Evolutionary conservation across 139 green algal genomes (phyloP).

Genomic region (Micractinium sp.): DNA sequence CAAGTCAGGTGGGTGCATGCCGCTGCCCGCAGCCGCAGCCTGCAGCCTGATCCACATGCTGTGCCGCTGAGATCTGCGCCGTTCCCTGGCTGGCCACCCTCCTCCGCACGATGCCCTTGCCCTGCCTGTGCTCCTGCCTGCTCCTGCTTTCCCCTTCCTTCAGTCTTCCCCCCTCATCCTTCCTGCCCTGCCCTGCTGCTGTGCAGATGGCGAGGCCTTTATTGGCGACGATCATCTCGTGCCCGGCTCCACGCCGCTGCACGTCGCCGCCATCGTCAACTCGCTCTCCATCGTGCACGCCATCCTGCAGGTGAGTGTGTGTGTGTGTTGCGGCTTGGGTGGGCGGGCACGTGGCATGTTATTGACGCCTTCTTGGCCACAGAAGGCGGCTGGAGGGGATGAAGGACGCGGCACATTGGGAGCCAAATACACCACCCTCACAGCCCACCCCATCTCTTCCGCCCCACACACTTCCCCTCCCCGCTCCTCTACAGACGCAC

Average conservation of each 20-base stretch:
- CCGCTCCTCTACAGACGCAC: conserved; percentile 28
- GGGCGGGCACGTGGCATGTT: too few species aligned
- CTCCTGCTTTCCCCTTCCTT: not conserved
- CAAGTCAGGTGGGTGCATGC: conserved; percentile 38
- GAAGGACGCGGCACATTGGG: too few species aligned
- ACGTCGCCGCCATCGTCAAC: conserved; percentile 56
- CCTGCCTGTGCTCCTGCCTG: not conserved
- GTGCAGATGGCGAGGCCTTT: conserved; percentile 43
- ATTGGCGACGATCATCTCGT: conserved; percentile 50
- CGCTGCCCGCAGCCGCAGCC: not conserved
- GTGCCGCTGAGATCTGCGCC: not conserved
- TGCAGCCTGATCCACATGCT: not conserved
- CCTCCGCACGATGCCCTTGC: not conserved
- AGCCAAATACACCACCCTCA: too few species aligned
- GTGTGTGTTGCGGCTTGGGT: too few species aligned
- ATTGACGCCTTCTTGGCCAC: too few species aligned
- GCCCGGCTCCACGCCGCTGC: conserved; percentile 61
- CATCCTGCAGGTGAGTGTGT: conserved; percentile 51
- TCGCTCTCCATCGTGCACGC: conserved; percentile 59
- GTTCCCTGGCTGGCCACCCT: too few species aligned
- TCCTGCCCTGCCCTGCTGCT: not conserved
- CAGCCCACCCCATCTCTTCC: not conserved
- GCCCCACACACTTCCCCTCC: not conserved
- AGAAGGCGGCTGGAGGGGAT: too few species aligned
- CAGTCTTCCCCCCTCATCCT: not conserved